Evolutionary conservation across 2,329 filamentous ascomycete species (phyloP), one percentile per base, ranked within the genome.

Genomic region (Aspergillus aculeatinus): DNA sequence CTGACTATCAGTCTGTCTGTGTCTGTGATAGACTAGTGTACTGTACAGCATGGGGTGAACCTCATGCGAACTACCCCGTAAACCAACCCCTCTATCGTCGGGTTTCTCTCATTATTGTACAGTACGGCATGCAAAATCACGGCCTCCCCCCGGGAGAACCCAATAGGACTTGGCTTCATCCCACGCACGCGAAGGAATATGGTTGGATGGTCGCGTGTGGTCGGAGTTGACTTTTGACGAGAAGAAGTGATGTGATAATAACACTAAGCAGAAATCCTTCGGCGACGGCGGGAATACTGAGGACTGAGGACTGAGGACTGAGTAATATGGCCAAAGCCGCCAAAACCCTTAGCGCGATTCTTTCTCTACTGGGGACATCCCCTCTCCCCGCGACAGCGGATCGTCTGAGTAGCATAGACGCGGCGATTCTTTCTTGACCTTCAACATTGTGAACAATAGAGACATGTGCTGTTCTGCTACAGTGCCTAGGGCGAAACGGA

Each of bases 301-400:
- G 9, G 27, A 29, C 27, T 29, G 57, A 19, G 9, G 27, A 29
- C 27, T 29, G 27, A 29, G 7, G 10, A 29, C 27, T 29, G 27
- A 29, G 27, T 29, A 29, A 29, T 29, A 29, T 29, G 5, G 27
- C 27, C 27, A 29, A 29, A 29, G 27, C 27, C 27, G 27, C 48
- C 48, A 25, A 56, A 59, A 23, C 56, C 53, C 55, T 63, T 58
- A 60, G 61, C 52, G 59, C 51, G 56, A 35, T 33, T 44, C 35
- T 27, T 33, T 44, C 31, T 11, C 23, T 51, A 42, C 35, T 55
- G 44, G 51, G 59, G 44, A 50, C 33, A 5, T 16, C 33, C 33
- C 33, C 33, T 53, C 48, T 59, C 35, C 57, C 60, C 62, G 62
- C 60, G 57, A 60, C 51, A 48, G 51, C 60, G 62, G 57, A 51